These are phyloP conservation scores for Gastrolobium bilobum DNA, from an alignment of 306 rosid genomes.

Conservation along the genomic window DNA sequence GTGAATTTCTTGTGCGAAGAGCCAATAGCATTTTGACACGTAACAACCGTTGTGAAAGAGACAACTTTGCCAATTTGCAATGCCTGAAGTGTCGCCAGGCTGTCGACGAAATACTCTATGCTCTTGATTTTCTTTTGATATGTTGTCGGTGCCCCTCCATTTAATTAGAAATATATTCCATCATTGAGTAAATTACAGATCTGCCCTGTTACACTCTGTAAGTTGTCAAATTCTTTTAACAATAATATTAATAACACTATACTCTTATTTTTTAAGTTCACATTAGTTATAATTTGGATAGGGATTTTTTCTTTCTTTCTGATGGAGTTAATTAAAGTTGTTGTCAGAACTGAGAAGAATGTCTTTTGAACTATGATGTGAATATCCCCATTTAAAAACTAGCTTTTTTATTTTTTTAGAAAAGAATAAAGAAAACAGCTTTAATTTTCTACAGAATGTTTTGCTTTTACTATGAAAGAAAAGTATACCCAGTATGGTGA, in stretches of 20 bases:
- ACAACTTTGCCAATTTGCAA: background rate
- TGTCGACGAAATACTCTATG: constrained; percentile 52
- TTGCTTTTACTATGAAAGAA: background rate
- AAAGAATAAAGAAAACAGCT: background rate
- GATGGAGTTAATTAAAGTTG: background rate
- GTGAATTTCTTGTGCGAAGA: background rate
- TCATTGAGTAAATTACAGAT: constrained; percentile 16
- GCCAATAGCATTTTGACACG: constrained; percentile 31
- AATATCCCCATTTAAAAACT: background rate
- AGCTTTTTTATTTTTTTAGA: background rate
- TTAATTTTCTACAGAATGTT: constrained; percentile 3
- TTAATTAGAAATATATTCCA: constrained; percentile 31
- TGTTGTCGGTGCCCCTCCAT: constrained; percentile 72
- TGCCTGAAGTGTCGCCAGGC: constrained; percentile 56
- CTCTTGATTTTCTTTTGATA: constrained; percentile 44
- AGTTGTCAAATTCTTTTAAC: background rate
- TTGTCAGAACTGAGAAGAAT: background rate
- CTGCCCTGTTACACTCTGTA: constrained; percentile 4
- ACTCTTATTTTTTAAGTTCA: background rate
- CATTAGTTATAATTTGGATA: background rate
- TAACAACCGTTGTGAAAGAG: background rate
- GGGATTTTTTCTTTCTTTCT: background rate
- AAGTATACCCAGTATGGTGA: background rate
- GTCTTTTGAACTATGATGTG: background rate
- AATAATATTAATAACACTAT: background rate